Base-by-base conservation (phyloP, 1,284 basidiomycete species). In the Ganoderma lucidum region DNA sequence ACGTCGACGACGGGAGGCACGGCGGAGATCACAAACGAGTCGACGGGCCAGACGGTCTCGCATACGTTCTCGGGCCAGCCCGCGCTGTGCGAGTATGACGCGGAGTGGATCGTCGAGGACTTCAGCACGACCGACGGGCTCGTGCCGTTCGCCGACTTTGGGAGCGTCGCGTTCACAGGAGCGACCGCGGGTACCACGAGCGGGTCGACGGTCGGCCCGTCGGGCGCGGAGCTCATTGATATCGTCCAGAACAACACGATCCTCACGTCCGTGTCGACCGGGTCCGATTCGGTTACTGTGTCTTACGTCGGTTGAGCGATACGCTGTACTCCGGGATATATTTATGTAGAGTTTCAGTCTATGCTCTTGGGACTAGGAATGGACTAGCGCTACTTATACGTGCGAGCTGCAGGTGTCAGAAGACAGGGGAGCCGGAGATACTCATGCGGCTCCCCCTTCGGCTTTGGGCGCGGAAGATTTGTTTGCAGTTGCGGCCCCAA, bases 81-180 rank as follows among this genome's bases (percentile, higher is more conserved):
- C 53, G 70, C 75, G 39, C 79, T 83, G 39, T 81, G 80, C 76
- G 71, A 79, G 71, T 70, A 79, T 76, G 69, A 73, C 70, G 72
- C 72, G 64, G 72, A 73, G 66, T 73, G 72, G 72, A 71, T 73
- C 68, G 66, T 82, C 45, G 81, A 83, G 75, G 81, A 82, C 76
- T 82, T 76, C 71, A 75, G 77, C 70, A 71, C 77, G 66, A 69
- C 66, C 68, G 71, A 66, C 64, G 71, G 67, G 8, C 79, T 80
- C 62, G 81, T 81, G 30, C 77, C 79, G n/a, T 78, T 82, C 70
- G 80, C 80, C 56, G 77, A 81, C 78, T 83, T 80, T 59, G 80
- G 80, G 67, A 79, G 78, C 48, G 78, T 81, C 69, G 78, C 76
- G 39, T 73, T 73, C 70, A 71, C 72, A 15, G 68, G 66, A 53